Base-by-base conservation (phyloP, 495 filamentous ascomycete genomes). In the Lophiostoma macrostomum region DNA sequence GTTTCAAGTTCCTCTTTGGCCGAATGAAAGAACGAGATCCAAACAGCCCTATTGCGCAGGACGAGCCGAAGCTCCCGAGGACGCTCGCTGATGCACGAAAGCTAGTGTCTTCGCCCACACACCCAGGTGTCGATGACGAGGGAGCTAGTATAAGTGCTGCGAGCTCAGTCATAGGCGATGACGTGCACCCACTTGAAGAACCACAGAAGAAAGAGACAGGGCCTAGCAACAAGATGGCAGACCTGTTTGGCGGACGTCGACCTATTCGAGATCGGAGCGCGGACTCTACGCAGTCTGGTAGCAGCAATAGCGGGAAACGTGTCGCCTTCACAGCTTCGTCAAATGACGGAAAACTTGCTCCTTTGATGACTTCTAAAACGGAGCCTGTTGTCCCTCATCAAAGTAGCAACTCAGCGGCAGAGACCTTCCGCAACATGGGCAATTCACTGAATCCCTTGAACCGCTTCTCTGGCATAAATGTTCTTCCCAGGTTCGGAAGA, bases 1-100 rank as follows among this genome's bases (percentile, higher is more conserved):
- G 88, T 63, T 95, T 96, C 71, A 94, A 91, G 61, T 94, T 97
- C 54, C 73, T 97, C 8, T 84, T 99, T 42, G 91, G 91, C 30
- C 87, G 90, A 58, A 80, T 96, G 22, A 85, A 85, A 60, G 90
- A 95, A 59, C 67, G 67, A 44, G 50, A 70, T 22, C 46, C 64
- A 73, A 38, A 73, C 60, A 38, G 73, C 56, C 37, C 77, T 27
- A 68, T 77, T 35, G n/a, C n/a, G n/a, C 25, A 78, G 72, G 20
- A 67, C 69, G 37, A 70, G 69, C 38, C 84, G 19, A 61, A 77
- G 22, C 73, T 95, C 1, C 93, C 93, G 11, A 89, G 88, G 54
- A 97, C 93, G 6, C 73, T 98, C 1, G 93, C 93, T 44, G 93
- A 98, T 57, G 93, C 91, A 19, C 80, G 90, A 35, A 90, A 85